phyloP scores from a whole-genome alignment of 495 filamentous ascomycete species.

The Lophiotrema nucula region DNA sequence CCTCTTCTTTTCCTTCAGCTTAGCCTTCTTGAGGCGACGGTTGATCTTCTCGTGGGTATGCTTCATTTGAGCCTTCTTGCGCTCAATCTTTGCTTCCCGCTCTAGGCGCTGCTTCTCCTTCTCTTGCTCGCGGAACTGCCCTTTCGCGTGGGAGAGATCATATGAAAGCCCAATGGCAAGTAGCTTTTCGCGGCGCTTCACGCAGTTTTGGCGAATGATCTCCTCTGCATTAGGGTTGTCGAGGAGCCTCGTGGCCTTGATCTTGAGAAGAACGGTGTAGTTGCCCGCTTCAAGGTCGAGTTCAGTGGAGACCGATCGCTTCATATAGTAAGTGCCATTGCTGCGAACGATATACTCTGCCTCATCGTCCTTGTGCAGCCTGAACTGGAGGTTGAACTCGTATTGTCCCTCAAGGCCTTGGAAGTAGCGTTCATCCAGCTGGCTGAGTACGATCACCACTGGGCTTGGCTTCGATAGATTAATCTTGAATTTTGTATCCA shows the following conservation, averaged over 20 bases:
- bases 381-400: constrained; percentile 72
- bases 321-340: constrained; percentile 66
- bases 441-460: constrained; percentile 75
- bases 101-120: constrained; percentile 56
- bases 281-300: constrained; percentile 77
- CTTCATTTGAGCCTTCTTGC: constrained; percentile 30
- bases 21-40: constrained; percentile 29
- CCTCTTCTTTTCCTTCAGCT: constrained; percentile 34
- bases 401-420: constrained; percentile 81
- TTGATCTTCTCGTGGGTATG: constrained; percentile 26
- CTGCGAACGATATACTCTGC: constrained; percentile 84
- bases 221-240: constrained; percentile 60
- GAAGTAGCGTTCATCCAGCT: constrained; percentile 87
- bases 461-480: constrained; percentile 64
- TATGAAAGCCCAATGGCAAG: constrained; percentile 78
- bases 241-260: constrained; percentile 63
- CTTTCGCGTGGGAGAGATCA: constrained; percentile 81
- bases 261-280: constrained; percentile 76
- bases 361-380: constrained; percentile 75
- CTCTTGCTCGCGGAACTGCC: constrained; percentile 63
- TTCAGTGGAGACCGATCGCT: constrained; percentile 77
- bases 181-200: constrained; percentile 71
- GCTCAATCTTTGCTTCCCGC: constrained; percentile 47
- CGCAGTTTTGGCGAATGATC: constrained; percentile 62
- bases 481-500: constrained; percentile 77